These are phyloP conservation scores for Pseudoscleropodium purum DNA, from an alignment of 225 moss, liverwort and hornwort species.

Conservation along the genomic window DNA sequence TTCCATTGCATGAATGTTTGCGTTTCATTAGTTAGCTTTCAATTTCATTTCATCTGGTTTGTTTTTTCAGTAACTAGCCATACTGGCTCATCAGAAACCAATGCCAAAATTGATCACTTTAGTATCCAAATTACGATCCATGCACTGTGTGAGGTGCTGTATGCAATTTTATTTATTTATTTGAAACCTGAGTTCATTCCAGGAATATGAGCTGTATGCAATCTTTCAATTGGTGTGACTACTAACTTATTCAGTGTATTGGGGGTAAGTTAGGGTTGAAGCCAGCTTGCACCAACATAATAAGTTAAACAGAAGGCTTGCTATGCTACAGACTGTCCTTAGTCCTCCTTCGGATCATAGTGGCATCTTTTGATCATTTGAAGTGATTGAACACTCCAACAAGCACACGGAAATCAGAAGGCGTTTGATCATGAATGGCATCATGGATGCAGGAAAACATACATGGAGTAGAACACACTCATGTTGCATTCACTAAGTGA, in stretches of 20 bases:
- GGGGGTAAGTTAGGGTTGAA: background rate
- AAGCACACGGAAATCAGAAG: background rate
- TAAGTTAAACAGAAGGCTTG: background rate
- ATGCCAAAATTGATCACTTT: background rate
- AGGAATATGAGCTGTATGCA: no score
- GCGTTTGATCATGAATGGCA: background rate
- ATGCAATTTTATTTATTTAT: no score
- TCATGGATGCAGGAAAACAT: no score
- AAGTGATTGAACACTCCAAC: background rate
- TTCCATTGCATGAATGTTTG: no score
- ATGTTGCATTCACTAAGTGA: no score
- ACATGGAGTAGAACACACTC: fast-evolving
- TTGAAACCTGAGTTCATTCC: no score
- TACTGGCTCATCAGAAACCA: background rate
- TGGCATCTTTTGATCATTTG: background rate
- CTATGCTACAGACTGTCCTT: background rate
- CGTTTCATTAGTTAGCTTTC: no score
- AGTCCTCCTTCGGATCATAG: background rate
- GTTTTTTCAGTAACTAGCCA: no score
- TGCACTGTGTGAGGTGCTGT: no score
- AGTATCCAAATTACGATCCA: background rate
- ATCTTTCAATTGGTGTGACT: background rate
- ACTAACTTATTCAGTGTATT: background rate
- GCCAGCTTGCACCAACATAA: background rate
- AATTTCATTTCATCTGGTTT: background rate